Conservation (phyloP, 2,329 filamentous ascomycete species). For the Lizonia empirigonia region DNA sequence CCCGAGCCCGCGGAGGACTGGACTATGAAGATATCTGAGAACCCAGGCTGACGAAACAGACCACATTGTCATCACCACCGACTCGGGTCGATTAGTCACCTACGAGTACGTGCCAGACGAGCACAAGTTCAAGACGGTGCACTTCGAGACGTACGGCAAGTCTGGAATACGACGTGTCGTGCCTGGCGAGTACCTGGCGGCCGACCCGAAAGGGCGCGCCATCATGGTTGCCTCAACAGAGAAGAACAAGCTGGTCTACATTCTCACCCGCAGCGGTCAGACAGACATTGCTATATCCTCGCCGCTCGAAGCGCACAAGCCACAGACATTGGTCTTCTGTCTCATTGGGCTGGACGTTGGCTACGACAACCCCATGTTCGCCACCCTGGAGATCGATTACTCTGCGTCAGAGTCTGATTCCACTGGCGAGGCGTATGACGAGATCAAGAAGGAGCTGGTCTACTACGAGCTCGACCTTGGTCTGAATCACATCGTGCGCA, state of each 20-base stretch:
- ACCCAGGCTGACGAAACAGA: slow-evolving; percentile 63
- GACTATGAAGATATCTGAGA: slow-evolving; percentile 40
- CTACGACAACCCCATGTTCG: slow-evolving; percentile 96
- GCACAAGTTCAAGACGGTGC: slow-evolving; percentile 86
- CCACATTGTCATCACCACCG: slow-evolving; percentile 92
- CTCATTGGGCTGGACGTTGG: slow-evolving; percentile 90
- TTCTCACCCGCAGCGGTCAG: slow-evolving; percentile 92
- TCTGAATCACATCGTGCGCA: slow-evolving; percentile 94
- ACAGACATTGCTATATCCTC: slow-evolving; percentile 97
- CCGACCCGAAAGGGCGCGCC: slow-evolving; percentile 93
- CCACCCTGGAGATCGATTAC: slow-evolving; percentile 92
- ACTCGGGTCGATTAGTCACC: slow-evolving; percentile 93
- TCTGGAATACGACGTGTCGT: slow-evolving; percentile 92
- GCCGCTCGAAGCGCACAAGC: slow-evolving; percentile 92
- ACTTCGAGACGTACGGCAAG: slow-evolving; percentile 97
- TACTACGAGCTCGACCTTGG: slow-evolving; percentile 98
- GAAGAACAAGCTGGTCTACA: slow-evolving; percentile 99
- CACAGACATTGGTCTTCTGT: slow-evolving; percentile 86
- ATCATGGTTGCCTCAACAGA: slow-evolving; percentile 93
- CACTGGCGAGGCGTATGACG: slow-evolving; percentile 78
- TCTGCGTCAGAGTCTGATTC: slow-evolving; percentile 89
- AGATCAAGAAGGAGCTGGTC: slow-evolving; percentile 87
- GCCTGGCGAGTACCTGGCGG: slow-evolving; percentile 93
- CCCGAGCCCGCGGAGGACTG: slow-evolving; percentile 34
- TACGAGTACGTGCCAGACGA: slow-evolving; percentile 87